Evolutionary conservation across 176 grass and related monocot genomes (phyloP).

Genomic region (Lolium multiflorum): DNA sequence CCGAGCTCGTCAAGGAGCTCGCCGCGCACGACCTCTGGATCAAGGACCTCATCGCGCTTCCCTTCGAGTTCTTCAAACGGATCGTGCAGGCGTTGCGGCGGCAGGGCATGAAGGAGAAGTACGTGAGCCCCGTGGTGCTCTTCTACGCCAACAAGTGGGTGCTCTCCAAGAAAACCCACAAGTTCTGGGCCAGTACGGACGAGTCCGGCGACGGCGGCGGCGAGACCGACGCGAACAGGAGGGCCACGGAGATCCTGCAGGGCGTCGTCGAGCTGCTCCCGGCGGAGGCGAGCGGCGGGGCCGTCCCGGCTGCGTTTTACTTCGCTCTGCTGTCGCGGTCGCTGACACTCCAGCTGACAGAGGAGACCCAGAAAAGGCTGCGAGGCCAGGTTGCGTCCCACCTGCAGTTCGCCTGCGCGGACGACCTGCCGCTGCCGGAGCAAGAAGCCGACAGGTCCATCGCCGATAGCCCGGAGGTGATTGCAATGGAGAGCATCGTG

Average conservation of each 20-base stretch:
- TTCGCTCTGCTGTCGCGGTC: conserved; percentile 81
- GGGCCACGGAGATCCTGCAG: conserved; percentile 61
- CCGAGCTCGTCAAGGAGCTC: conserved; percentile 82
- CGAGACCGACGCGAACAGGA: conserved; percentile 59
- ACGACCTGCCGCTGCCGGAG: conserved; percentile 84
- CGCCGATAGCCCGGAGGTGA: conserved; percentile 52
- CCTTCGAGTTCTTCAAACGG: conserved; percentile 74
- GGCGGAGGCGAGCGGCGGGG: conserved; percentile 28
- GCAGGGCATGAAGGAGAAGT: conserved; percentile 98
- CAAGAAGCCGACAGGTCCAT: conserved; percentile 20
- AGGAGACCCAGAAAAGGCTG: conserved; percentile 51
- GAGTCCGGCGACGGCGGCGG: conserved; percentile 53
- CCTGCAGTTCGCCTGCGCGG: conserved; percentile 66
- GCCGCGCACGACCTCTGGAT: conserved; percentile 81
- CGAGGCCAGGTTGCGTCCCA: conserved; percentile 47
- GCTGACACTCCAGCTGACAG: conserved; percentile 60
- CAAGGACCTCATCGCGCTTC: conserved; percentile 93
- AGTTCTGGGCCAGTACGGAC: conserved; percentile 77
- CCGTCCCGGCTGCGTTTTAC: conserved; percentile 77
- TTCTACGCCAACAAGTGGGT: conserved; percentile 99
- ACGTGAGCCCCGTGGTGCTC: conserved; percentile 79
- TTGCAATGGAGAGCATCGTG: conserved; percentile 69
- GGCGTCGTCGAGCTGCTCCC: conserved; percentile 71
- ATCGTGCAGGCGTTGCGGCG: conserved; percentile 79
- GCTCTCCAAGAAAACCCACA: conserved; percentile 94